A percentile compares a stretch with the other conserved stretches of the same genome.
Conservation (phyloP, 441 rosid species). For the Lepidium campestre region DNA sequence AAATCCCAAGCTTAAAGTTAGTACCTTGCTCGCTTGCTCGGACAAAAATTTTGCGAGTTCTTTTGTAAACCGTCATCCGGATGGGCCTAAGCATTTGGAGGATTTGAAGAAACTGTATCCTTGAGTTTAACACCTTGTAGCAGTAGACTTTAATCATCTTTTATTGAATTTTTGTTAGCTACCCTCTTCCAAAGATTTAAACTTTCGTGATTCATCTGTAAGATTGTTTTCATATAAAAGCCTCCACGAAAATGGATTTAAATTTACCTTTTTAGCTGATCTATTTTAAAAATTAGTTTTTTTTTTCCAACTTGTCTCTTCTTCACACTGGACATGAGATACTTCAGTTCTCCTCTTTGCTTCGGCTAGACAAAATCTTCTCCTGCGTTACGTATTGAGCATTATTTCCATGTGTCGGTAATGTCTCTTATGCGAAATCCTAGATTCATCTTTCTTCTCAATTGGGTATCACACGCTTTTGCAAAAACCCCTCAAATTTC, state of each 20-base stretch:
- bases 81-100: conserved; percentile 54
- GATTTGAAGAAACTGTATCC: conserved; percentile 35
- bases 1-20: conserved; percentile 31
- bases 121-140: conserved; percentile 19
- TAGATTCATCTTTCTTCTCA: conserved; percentile 23
- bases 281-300: not conserved
- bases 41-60: conserved; percentile 31
- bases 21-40: conserved; percentile 45
- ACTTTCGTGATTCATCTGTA: not conserved
- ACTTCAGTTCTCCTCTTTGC: not conserved
- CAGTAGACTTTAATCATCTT: not conserved
- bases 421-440: conserved; percentile 30
- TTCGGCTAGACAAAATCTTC: not conserved
- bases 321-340: not conserved
- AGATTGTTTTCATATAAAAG: not conserved
- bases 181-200: not conserved
- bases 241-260: not conserved
- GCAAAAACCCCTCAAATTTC: conserved; percentile 4
- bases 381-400: not conserved
- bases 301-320: not conserved
- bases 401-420: not conserved
- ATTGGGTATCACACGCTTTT: conserved; percentile 34
- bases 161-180: not conserved
- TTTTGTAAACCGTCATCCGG: conserved; percentile 53
- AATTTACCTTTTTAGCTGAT: not conserved